These are phyloP conservation scores for Russula abietina DNA, from an alignment of 768 basidiomycete species.

Conservation along the genomic window DNA sequence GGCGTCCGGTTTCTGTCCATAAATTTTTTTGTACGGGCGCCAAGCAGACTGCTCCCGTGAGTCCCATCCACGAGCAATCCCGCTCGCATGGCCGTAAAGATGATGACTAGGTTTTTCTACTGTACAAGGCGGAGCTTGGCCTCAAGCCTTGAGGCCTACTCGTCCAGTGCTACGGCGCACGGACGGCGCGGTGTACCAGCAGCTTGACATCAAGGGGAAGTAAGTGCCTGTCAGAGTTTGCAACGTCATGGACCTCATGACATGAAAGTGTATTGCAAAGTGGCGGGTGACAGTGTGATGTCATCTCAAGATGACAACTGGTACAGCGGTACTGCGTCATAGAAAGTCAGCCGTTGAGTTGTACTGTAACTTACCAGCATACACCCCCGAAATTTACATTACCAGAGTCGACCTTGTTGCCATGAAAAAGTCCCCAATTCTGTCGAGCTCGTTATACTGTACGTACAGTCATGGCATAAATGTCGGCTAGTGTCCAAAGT, in stretches of 20 bases:
- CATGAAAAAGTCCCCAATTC: too few species aligned
- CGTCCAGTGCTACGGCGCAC: conserved; percentile 59
- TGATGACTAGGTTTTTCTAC: background rate
- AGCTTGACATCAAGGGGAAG: conserved; percentile 63
- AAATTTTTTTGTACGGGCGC: background rate
- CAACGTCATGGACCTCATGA: too few species aligned
- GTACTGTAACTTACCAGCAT: too few species aligned
- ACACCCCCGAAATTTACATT: too few species aligned
- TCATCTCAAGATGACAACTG: too few species aligned
- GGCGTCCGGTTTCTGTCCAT: background rate
- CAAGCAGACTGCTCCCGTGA: background rate
- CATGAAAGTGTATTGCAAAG: background rate
- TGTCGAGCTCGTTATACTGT: too few species aligned
- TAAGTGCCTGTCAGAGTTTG: conserved; percentile 30
- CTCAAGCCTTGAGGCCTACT: conserved; percentile 37
- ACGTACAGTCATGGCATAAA: too few species aligned
- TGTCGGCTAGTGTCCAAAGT: too few species aligned
- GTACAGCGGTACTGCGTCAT: too few species aligned
- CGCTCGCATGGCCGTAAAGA: background rate
- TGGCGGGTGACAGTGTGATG: too few species aligned
- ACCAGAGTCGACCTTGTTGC: too few species aligned
- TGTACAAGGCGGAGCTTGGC: background rate
- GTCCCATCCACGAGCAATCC: background rate
- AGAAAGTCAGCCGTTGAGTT: too few species aligned
- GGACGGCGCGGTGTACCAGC: conserved; percentile 30